phyloP scores from a whole-genome alignment of 495 filamentous ascomycete species.

The Aspergillus coremiiformis region DNA sequence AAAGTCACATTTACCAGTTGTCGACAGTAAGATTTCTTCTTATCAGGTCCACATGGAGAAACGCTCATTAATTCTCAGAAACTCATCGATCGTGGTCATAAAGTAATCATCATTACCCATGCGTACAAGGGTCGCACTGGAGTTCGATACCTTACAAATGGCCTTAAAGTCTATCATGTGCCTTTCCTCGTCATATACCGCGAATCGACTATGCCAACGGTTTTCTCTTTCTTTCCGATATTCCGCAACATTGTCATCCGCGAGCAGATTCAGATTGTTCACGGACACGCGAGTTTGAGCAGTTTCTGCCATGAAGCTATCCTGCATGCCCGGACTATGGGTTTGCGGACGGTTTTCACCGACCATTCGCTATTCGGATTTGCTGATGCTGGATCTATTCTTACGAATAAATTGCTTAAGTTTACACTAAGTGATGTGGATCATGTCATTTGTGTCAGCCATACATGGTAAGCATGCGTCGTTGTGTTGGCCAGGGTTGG shows the following conservation, averaged over 20 bases:
- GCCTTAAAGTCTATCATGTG: constrained; percentile 95
- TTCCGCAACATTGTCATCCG: constrained; percentile 93
- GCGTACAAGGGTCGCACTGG: constrained; percentile 88
- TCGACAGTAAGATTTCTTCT: constrained; percentile 49
- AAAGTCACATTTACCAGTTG: constrained; percentile 97
- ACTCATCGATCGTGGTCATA: constrained; percentile 93
- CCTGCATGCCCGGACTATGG: constrained; percentile 93
- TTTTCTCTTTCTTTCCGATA: constrained; percentile 96
- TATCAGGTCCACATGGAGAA: not conserved
- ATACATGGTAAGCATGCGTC: constrained; percentile 68
- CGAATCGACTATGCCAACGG: constrained; percentile 89
- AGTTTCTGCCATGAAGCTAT: constrained; percentile 93
- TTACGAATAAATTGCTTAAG: constrained; percentile 94
- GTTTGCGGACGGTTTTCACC: constrained; percentile 88
- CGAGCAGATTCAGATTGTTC: constrained; percentile 92
- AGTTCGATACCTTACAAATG: constrained; percentile 95
- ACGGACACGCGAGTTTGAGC: constrained; percentile 88
- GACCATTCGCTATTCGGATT: constrained; percentile 98
- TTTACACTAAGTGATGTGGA: constrained; percentile 95
- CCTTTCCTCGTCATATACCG: constrained; percentile 95
- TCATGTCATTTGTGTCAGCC: constrained; percentile 95
- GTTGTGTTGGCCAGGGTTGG: not conserved
- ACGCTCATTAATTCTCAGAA: constrained; percentile 45
- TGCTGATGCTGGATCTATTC: constrained; percentile 89
- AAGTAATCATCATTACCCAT: constrained; percentile 96